A percentile compares a stretch with the other conserved stretches of the same genome.
phyloP scores from a whole-genome alignment of 805 yeast species.

The Cyberlindnera meyerae region DNA sequence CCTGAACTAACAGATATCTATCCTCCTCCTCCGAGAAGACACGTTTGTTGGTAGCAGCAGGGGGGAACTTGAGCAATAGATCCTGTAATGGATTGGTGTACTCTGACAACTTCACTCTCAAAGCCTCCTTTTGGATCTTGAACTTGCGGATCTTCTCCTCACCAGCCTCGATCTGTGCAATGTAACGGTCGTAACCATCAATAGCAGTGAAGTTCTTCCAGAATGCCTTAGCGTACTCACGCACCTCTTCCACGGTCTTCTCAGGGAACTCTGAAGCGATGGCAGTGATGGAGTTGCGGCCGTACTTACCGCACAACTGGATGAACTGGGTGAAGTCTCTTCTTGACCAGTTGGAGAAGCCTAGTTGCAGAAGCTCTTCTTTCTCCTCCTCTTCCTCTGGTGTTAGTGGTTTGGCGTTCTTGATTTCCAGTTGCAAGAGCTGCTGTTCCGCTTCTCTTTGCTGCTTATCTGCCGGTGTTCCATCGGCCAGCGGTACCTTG shows the following conservation, averaged over 20 bases:
- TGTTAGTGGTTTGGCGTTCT: conserved; percentile 73
- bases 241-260: conserved; percentile 74
- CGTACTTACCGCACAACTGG: conserved; percentile 67
- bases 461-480: conserved; percentile 35
- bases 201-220: conserved; percentile 77
- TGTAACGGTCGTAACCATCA: conserved; percentile 83
- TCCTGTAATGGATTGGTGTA: conserved; percentile 79
- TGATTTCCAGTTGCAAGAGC: conserved; percentile 67
- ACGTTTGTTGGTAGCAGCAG: conserved; percentile 58
- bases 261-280: conserved; percentile 74
- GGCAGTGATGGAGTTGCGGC: conserved; percentile 64
- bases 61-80: conserved; percentile 64
- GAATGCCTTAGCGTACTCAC: conserved; percentile 70
- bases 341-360: conserved; percentile 80
- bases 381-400: conserved; percentile 72
- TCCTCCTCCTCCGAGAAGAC: conserved; percentile 88
- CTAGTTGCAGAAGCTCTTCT: conserved; percentile 53
- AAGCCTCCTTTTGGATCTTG: conserved; percentile 69
- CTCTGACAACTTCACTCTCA: conserved; percentile 67
- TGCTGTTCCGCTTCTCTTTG: conserved; percentile 40
- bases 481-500: conserved; percentile 58
- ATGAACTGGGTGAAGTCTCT: conserved; percentile 84
- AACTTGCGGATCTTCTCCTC: conserved; percentile 72
- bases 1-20: conserved; percentile 74
- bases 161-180: conserved; percentile 79